Evolutionary conservation across 1,139 yeast genomes (phyloP), one percentile per base, ranked within the genome.

Genomic region (Starmera stellimalicola): DNA sequence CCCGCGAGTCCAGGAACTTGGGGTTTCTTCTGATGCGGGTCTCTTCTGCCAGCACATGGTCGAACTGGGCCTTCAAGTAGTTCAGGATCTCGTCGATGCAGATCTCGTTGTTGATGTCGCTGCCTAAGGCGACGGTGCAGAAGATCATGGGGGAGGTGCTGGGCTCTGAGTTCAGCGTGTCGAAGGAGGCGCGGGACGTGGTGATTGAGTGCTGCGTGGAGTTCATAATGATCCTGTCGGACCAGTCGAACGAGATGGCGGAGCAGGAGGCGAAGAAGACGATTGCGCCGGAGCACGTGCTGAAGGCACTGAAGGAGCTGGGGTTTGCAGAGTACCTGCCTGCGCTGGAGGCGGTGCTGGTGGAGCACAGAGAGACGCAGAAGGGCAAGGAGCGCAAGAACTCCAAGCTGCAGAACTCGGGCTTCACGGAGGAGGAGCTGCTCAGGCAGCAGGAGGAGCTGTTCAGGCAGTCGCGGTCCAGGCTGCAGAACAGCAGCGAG

Each of bases 191-290:
- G 6, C 68, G 97, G 41, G 98, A 91, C 53, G 94, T 95, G 35
- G 73, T 91, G 31, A 91, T 94, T 30, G 96, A 91, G 54, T 87
- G 96, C 55, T 88, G 97, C 50, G 87, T 91, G 37, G 96, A 87
- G 58, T 91, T 91, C 53, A 81, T 93, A 39, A 91, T 91, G 94
- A 85, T 91, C 43, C 64, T 91, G 33, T 82, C 95, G 10, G 83
- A 95, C 4, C 95, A 87, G 58, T 82, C 93, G 40, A 88, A 93
- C 52, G 98, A 93, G 44, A 85, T 91, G 45, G 97, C 98, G 1
- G 98, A 91, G 51, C 82, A 82, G 50, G 98, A 91, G 53, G 80
- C 94, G 33, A 91, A 91, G 58, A 93, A 91, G 59, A 91, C 99
- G 7, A 91, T 91, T 34, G 95, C 96, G 1, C 81, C 95, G 2